Conservation (phyloP, 1,284 basidiomycete species). For the Porodaedalea pini region DNA sequence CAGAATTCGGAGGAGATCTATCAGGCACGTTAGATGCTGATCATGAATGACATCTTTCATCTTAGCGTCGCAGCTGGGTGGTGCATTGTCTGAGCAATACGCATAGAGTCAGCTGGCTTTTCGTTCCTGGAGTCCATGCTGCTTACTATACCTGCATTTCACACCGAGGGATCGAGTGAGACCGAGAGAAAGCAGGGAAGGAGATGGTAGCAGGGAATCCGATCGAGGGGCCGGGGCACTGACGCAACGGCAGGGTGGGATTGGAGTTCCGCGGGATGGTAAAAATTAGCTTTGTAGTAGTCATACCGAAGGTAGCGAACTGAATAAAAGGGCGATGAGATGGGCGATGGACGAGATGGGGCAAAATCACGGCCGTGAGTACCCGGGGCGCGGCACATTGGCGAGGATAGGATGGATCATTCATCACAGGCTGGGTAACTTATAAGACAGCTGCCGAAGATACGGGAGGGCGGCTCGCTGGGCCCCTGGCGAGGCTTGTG, state of each 20-base stretch:
- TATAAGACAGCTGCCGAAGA: constrained; percentile 8
- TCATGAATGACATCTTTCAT: constrained; percentile 1
- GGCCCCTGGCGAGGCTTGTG: background rate
- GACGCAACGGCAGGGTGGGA: background rate
- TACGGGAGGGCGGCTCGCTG: too few species aligned
- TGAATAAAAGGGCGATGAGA: constrained; percentile 4
- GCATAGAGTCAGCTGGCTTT: background rate
- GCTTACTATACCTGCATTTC: too few species aligned
- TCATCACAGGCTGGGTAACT: constrained; percentile 7
- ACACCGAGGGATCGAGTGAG: background rate
- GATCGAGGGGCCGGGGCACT: too few species aligned
- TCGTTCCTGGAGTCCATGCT: constrained; percentile 6
- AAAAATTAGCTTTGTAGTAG: background rate
- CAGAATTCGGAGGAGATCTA: background rate
- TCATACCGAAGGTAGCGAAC: background rate
- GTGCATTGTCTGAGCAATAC: background rate
- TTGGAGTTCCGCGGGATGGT: background rate
- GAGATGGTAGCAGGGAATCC: background rate
- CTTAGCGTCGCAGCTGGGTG: background rate
- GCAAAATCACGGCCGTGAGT: background rate
- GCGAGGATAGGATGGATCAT: constrained; percentile 8
- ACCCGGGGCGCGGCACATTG: background rate
- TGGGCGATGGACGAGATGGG: too few species aligned
- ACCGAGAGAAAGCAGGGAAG: background rate
- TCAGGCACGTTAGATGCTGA: background rate